Percentiles rank a stretch among this genome's conserved stretches.
Conservation (phyloP, 225 moss, liverwort and hornwort genomes). For the Physcomitrellopsis africana region DNA sequence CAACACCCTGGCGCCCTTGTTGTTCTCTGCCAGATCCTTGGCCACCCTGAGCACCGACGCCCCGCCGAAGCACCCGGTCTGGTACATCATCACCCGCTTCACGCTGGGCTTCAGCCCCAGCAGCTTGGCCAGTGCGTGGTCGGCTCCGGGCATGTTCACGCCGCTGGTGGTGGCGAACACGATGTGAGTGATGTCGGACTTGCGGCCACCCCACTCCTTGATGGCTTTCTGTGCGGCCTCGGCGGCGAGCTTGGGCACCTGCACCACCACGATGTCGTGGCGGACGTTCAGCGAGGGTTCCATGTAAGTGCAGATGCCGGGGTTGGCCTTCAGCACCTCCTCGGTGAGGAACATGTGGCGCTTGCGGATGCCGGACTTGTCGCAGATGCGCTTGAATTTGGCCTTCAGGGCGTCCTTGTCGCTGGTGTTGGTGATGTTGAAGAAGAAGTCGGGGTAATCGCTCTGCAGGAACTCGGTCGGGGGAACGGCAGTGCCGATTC, state of each 20-base stretch:
- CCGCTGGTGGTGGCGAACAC: constrained; percentile 52
- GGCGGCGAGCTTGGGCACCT: constrained; percentile 56
- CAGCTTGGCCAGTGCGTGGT: constrained; percentile 48
- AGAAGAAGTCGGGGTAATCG: constrained; percentile 49
- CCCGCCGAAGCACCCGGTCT: constrained; percentile 43
- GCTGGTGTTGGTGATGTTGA: constrained; percentile 40
- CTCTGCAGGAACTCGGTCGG: constrained; percentile 43
- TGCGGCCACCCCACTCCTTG: constrained; percentile 49
- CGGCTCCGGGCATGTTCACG: constrained; percentile 51
- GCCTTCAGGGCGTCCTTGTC: constrained; percentile 45
- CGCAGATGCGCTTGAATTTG: constrained; percentile 53
- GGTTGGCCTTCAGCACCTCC: constrained; percentile 60
- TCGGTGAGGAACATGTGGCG: constrained; percentile 50
- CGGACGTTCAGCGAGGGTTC: constrained; percentile 45
- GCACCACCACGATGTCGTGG: constrained; percentile 54
- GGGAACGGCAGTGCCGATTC: constrained; percentile 49
- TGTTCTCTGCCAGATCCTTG: constrained; percentile 53
- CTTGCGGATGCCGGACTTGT: constrained; percentile 55
- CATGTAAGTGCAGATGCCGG: constrained; percentile 60
- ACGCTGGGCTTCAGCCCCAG: constrained; percentile 43
- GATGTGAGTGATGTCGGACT: constrained; percentile 50
- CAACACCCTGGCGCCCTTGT: constrained; percentile 47
- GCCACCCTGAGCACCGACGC: constrained; percentile 39
- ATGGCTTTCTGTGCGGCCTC: constrained; percentile 47
- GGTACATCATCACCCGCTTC: constrained; percentile 52